Percentiles rank a stretch among this genome's conserved stretches.
Conservation (phyloP, 1,284 basidiomycete genomes). For the Caloboletus inedulis region DNA sequence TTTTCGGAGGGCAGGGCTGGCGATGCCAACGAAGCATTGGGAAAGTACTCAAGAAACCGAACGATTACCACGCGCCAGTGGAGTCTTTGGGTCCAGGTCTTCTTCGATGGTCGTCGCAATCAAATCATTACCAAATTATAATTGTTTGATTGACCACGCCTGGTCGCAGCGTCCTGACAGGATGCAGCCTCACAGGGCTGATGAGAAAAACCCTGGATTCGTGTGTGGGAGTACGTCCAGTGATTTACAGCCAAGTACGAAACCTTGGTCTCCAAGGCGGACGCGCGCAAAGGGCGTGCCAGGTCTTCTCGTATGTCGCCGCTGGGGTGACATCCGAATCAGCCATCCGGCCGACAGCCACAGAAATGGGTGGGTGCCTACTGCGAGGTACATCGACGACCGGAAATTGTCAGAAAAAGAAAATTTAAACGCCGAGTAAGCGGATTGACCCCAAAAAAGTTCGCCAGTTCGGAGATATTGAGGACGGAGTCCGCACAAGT, state of each 20-base stretch:
- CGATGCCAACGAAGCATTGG: not conserved
- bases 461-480: conserved; percentile 3
- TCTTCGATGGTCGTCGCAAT: conserved; percentile 9
- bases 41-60: conserved; percentile 16
- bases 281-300: conserved; percentile 31
- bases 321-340: conserved; percentile 13
- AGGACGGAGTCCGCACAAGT: not conserved
- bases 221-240: conserved; percentile 14
- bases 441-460: conserved; percentile 1
- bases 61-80: conserved; percentile 28
- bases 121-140: conserved; percentile 24
- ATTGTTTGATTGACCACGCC: conserved; percentile 12
- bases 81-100: conserved; percentile 31
- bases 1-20: conserved; percentile 8
- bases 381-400: conserved; percentile 1
- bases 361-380: conserved; percentile 11
- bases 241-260: conserved; percentile 10
- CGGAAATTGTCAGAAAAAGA: conserved; percentile 1
- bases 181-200: conserved; percentile 20
- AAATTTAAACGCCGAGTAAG: conserved; percentile 3
- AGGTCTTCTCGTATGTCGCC: conserved; percentile 20
- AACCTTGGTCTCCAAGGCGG: conserved; percentile 14
- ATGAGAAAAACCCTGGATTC: conserved; percentile 24
- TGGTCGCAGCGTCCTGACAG: conserved; percentile 8
- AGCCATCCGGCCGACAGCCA: conserved; percentile 11